A percentile compares a stretch with the other conserved stretches of the same genome.
phyloP scores from a whole-genome alignment of 768 basidiomycete genomes.

The Termitomyces bulborhizus region DNA sequence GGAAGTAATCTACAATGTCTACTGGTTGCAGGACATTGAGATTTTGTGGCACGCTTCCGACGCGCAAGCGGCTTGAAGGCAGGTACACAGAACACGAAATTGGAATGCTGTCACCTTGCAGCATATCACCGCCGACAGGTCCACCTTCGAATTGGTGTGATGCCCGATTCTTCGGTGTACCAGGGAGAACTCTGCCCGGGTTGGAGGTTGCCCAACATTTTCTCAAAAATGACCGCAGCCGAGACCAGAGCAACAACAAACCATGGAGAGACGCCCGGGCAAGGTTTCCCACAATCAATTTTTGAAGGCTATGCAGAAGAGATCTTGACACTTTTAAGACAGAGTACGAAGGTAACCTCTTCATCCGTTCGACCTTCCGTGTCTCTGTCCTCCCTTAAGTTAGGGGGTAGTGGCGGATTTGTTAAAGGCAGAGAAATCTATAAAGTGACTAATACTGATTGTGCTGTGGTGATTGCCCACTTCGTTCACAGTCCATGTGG shows the following conservation, averaged over 20 bases:
- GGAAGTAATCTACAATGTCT: not conserved
- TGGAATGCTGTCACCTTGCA: not conserved
- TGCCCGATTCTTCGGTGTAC: not conserved
- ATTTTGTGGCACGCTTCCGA: not conserved
- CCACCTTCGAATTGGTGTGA: not conserved
- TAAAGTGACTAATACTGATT: too few species aligned
- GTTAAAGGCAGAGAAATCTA: too few species aligned
- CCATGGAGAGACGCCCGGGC: not conserved
- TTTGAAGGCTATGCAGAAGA: slow-evolving; percentile 3
- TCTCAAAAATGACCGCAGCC: not conserved
- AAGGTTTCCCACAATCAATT: slow-evolving; percentile 3
- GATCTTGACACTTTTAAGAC: not conserved
- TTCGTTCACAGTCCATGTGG: too few species aligned
- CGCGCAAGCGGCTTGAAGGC: not conserved
- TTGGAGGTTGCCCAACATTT: not conserved
- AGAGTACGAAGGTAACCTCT: not conserved
- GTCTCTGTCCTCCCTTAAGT: too few species aligned
- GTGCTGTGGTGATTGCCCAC: too few species aligned
- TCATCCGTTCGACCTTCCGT: not conserved
- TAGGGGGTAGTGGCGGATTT: too few species aligned
- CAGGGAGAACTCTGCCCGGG: not conserved
- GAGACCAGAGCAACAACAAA: slow-evolving; percentile 3
- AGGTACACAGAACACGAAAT: not conserved
- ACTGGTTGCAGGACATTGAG: not conserved
- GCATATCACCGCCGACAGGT: not conserved